Evolutionary conservation across 768 basidiomycete genomes (phyloP), one percentile per base, ranked within the genome.

Genomic region (Lactarius evosmus): DNA sequence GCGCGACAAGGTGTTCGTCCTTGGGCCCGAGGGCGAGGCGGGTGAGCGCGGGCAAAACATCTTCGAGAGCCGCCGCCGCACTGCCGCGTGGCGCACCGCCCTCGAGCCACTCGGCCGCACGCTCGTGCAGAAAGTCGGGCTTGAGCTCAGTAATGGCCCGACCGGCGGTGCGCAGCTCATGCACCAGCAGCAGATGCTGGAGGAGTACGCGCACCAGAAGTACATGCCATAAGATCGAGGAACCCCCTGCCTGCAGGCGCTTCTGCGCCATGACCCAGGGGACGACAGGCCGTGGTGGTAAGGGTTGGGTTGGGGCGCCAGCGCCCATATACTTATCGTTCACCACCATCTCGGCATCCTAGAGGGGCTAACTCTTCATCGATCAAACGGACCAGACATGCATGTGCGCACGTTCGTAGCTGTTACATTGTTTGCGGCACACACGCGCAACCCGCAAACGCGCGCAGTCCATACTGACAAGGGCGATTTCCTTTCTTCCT

Each of bases 21-120:
- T 92, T 67, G 90, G 90, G 4, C 90, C 90, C 0, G 89, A 91
- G 71, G 90, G 89, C 58, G 90, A 92, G 75, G 84, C 83, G 0
- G 90, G 90, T 52, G 89, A 90, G 73, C 82, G 90, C 53, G 83
- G 82, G 16, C 76, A 72, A 60, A 74, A 77, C 30, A 87, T 91
- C 16, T 89, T 92, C 60, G 84, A 85, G 60, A 85, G 86, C 3
- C 75, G 90, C 36, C 74, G 90, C 53, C 77, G 88, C 65, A 80
- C 73, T 56, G 75, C 75, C 58, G 72, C 82, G 60, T 92, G 90
- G 90, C 80, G 79, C 65, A 80, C 84, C 56, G 84, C 83, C 19
- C 74, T 92, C 22, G 84, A 84, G 69, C 88, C 88, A 29, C 78
- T 92, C 0, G 89, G 90, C 8, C 79, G 81, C 70, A 74, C 79